Percentiles rank a stretch among this genome's conserved stretches.
phyloP scores from a whole-genome alignment of 2,329 filamentous ascomycete genomes.

The Penicillium sp. region DNA sequence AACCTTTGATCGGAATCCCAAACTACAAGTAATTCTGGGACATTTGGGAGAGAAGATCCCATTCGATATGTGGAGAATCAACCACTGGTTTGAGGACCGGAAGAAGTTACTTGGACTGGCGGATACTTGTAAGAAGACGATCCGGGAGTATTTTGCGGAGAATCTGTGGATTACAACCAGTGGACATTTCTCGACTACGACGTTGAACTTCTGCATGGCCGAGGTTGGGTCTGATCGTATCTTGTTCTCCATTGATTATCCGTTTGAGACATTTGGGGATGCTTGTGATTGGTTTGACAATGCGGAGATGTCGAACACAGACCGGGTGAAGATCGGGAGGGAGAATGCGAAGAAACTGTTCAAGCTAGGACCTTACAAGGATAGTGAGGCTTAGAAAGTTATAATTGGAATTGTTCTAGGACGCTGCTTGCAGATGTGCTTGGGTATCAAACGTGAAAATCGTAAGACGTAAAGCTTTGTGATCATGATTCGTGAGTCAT shows the following conservation, averaged over 20 bases:
- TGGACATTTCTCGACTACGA: slow-evolving; percentile 44
- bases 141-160: slow-evolving; percentile 46
- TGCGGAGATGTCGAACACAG: slow-evolving; percentile 40
- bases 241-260: slow-evolving; percentile 46
- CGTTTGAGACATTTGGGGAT: slow-evolving; percentile 44
- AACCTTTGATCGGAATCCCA: slow-evolving; percentile 52
- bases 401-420: background rate
- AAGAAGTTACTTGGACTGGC: slow-evolving; percentile 39
- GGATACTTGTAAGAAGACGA: slow-evolving; percentile 48
- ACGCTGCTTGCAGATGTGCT: background rate
- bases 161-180: slow-evolving; percentile 48
- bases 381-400: slow-evolving; percentile 26
- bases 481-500: background rate
- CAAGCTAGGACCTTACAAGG: slow-evolving; percentile 36
- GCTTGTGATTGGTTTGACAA: slow-evolving; percentile 48
- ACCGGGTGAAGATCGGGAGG: slow-evolving; percentile 46
- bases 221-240: slow-evolving; percentile 44
- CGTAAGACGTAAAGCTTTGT: background rate
- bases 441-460: background rate
- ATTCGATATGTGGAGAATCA: slow-evolving; percentile 53
- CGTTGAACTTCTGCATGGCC: slow-evolving; percentile 42
- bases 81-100: slow-evolving; percentile 44
- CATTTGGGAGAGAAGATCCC: slow-evolving; percentile 55
- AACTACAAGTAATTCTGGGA: slow-evolving; percentile 51
- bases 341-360: slow-evolving; percentile 52